Evolutionary conservation across 306 rosid species (phyloP).

Genomic region (Vicia faba): DNA sequence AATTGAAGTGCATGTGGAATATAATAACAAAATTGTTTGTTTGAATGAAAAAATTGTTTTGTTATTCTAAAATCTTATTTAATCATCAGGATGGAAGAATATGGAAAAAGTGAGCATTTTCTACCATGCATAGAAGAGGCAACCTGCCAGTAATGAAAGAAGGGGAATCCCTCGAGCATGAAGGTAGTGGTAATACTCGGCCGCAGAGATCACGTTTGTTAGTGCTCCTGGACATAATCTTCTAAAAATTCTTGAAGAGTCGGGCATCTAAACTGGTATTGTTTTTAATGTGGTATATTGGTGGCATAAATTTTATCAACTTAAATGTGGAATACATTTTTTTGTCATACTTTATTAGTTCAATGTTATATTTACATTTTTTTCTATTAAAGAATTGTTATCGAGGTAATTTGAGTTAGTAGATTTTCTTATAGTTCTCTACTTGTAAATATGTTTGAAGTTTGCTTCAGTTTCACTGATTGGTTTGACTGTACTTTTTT

Average conservation of each 20-base stretch:
- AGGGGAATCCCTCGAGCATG: conserved; percentile 51
- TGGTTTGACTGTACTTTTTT: conserved; percentile 31
- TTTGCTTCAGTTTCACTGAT: background rate
- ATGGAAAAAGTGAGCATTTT: too few relatives aligned
- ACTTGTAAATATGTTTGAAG: conserved; percentile 14
- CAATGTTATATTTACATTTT: background rate
- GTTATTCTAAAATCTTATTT: too few relatives aligned
- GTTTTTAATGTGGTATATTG: conserved; percentile 36
- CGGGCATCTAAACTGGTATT: conserved; percentile 64
- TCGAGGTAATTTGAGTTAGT: conserved; percentile 59
- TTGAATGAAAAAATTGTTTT: too few relatives aligned
- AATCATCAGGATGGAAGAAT: too few relatives aligned
- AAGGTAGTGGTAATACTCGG: conserved; percentile 36
- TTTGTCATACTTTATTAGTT: conserved; percentile 14
- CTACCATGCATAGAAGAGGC: too few relatives aligned
- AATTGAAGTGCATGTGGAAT: too few relatives aligned
- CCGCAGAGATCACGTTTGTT: conserved; percentile 52
- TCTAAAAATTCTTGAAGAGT: conserved; percentile 85
- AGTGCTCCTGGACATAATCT: conserved; percentile 93
- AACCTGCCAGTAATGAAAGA: conserved; percentile 44
- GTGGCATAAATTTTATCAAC: conserved; percentile 29
- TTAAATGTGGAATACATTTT: conserved; percentile 5
- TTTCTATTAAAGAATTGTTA: conserved; percentile 61
- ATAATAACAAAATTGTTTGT: too few relatives aligned
- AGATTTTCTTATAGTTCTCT: background rate